phyloP scores from a whole-genome alignment of 345 rosid species.

The Cardamine chenopodiifolia region DNA sequence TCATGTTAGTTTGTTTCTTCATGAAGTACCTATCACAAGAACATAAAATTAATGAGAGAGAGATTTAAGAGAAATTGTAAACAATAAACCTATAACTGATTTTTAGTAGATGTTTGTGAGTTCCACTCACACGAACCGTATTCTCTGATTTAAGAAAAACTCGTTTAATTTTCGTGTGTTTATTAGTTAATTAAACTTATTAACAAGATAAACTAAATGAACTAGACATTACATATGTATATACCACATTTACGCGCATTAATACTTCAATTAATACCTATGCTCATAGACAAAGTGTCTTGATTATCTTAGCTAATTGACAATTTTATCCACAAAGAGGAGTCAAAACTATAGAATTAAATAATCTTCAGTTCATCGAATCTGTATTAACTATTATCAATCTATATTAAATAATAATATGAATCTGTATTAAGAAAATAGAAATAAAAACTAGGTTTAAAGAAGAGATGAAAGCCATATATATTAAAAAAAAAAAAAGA shows the following conservation, averaged over 20 bases:
- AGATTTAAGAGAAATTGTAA: no score
- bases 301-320: conserved; percentile 12
- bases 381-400: not conserved
- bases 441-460: not conserved
- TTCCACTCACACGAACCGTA: no score
- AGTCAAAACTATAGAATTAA: conserved; percentile 23
- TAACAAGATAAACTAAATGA: no score
- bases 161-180: no score
- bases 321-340: conserved; percentile 8
- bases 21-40: no score
- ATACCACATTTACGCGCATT: conserved; percentile 23
- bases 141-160: no score
- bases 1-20: no score
- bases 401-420: not conserved
- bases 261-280: conserved; percentile 15
- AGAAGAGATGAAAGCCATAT: no score
- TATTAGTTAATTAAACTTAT: no score
- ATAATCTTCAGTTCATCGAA: conserved; percentile 25
- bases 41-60: no score
- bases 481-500: not conserved
- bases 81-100: no score
- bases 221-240: not conserved
- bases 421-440: not conserved
- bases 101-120: no score
- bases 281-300: conserved; percentile 17